Conservation (phyloP, 345 rosid genomes). For the Hibiscus tridactylites region DNA sequence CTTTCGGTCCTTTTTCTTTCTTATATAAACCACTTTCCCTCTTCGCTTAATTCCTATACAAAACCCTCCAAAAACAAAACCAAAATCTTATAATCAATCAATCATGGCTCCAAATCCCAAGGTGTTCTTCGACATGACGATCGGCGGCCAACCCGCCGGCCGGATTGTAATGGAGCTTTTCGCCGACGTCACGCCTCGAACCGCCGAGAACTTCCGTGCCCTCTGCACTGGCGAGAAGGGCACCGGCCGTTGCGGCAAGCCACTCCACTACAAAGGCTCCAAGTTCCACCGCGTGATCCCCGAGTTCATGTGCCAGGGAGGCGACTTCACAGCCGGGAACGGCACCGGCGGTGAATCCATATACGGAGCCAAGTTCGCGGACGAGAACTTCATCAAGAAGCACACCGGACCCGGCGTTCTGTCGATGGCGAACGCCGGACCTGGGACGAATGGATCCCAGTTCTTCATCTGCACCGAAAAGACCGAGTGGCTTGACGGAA, state of each 20-base stretch:
- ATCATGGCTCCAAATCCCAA: constrained; percentile 39
- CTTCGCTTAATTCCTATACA: constrained; percentile 13
- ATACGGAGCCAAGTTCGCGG: constrained; percentile 58
- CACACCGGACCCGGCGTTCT: constrained; percentile 65
- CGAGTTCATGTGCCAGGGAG: constrained; percentile 80
- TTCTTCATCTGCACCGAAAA: constrained; percentile 58
- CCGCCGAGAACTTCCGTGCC: constrained; percentile 80
- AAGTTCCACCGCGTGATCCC: constrained; percentile 75
- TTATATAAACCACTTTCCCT: constrained; percentile 20
- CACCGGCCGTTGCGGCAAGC: constrained; percentile 46
- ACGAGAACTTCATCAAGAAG: constrained; percentile 75
- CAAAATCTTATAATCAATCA: not conserved
- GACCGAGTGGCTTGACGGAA: constrained; percentile 70
- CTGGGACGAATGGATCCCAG: constrained; percentile 67
- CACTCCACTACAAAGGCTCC: constrained; percentile 77
- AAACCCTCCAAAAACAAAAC: not conserved
- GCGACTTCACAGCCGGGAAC: constrained; percentile 70
- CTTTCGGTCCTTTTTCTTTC: not conserved
- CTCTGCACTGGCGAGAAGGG: constrained; percentile 85
- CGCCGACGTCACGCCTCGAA: constrained; percentile 42
- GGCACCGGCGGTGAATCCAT: constrained; percentile 85
- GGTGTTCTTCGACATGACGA: constrained; percentile 53
- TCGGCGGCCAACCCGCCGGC: constrained; percentile 42
- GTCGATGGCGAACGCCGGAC: constrained; percentile 80
- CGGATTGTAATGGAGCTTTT: constrained; percentile 62